Evolutionary conservation across 2,329 filamentous ascomycete genomes (phyloP), one percentile per base, ranked within the genome.

Genomic region (Fusarium neocosmosporiellum): DNA sequence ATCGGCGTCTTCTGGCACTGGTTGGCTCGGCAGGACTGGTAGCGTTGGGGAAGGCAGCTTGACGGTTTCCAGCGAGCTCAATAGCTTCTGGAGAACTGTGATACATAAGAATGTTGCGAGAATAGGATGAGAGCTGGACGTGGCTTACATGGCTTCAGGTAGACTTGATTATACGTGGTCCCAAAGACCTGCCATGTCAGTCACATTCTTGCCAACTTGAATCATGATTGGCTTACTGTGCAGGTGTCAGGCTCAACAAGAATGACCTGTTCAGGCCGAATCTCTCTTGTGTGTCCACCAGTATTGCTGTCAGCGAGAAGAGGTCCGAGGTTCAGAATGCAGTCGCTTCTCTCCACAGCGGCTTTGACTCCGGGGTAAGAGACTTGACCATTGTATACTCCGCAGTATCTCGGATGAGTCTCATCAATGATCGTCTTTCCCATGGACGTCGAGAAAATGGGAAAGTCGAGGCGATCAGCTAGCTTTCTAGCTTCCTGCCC

Each of bases 231-330:
- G 14, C 53, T 36, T 24, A 66, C 67, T 9, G 54, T 67, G 22
- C 59, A 66, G 6, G 58, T 57, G 5, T 33, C 22, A 7, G 67
- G 54, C 10, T 67, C 67, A 7, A 69, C n/a, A 13, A 67, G 13
- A 39, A 69, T 50, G 7, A 60, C 31, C 5, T 61, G 59, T 2
- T 69, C 46, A 13, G 31, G 18, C 7, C n/a, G 5, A 20, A 69
- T 66, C 18, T 69, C 63, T 50, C 67, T 63, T 11, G 63, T 59
- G 33, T 69, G 67, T 1, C 59, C 67, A 8, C 67, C 67, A 5
- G 67, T 69, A 5, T 69, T 69, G 55, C 59, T 66, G 10, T 69
- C 67, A 0, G 67, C 53, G 5, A 69, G 39, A 20, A 69, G 46
- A 27, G 67, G 67, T 0, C 67, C 67, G 16, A 69, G 33, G n/a